Evolutionary conservation across 2,329 filamentous ascomycete species (phyloP).

Genomic region (Periconia digitata): DNA sequence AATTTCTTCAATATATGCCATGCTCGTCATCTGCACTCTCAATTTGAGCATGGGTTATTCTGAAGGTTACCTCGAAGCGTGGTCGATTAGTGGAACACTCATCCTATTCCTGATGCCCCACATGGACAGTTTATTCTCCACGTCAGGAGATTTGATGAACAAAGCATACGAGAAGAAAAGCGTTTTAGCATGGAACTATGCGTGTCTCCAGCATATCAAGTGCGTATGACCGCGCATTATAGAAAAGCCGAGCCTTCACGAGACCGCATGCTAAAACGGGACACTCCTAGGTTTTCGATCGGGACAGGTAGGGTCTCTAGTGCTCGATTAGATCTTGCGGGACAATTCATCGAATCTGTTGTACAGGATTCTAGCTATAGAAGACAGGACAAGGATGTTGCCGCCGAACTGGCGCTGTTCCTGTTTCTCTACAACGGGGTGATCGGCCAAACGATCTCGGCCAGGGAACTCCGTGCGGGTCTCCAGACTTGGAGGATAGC

Average conservation of each 20-base stretch:
- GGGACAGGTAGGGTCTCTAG: background rate
- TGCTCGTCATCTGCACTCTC: background rate
- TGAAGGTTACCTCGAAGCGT: background rate
- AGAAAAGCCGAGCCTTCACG: no score
- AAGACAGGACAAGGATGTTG: background rate
- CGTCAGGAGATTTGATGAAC: background rate
- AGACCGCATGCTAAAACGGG: no score
- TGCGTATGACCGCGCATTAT: no score
- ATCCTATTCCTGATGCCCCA: background rate
- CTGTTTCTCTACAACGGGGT: background rate
- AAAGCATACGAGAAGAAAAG: background rate
- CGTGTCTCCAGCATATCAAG: background rate
- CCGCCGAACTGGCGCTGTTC: background rate
- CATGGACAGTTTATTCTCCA: background rate
- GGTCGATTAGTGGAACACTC: background rate
- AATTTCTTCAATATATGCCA: background rate
- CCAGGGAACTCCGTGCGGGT: background rate
- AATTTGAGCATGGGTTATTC: background rate
- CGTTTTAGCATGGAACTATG: background rate
- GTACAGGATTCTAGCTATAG: background rate
- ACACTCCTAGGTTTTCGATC: background rate
- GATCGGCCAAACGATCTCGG: background rate
- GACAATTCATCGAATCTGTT: background rate
- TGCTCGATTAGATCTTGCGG: background rate
- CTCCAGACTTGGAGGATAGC: background rate